Percentiles rank a stretch among this genome's conserved stretches.
phyloP scores from a whole-genome alignment of 805 yeast species.

The Ascoidea asiatica region DNA sequence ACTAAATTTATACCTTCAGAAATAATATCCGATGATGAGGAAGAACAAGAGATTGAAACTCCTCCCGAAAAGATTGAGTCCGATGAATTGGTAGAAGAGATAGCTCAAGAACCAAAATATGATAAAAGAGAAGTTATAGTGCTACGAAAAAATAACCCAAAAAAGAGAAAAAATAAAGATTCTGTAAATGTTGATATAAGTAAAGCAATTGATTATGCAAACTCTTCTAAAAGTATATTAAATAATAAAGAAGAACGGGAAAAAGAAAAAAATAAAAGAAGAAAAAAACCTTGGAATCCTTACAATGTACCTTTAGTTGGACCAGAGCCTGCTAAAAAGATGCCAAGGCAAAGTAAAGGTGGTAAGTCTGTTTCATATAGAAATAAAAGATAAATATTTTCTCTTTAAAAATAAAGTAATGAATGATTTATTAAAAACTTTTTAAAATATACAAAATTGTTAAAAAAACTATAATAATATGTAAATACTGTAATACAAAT shows the following conservation, averaged over 20 bases:
- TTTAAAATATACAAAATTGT: no score
- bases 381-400: no score
- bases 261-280: constrained; percentile 16
- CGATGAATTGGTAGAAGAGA: constrained; percentile 1
- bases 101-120: constrained; percentile 1
- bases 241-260: constrained; percentile 4
- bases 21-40: constrained; percentile 6
- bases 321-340: constrained; percentile 38
- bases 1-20: neutral
- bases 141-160: constrained; percentile 4
- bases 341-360: neutral
- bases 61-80: neutral
- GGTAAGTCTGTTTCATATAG: neutral
- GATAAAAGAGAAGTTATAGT: constrained; percentile 8
- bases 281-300: constrained; percentile 45
- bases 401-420: no score
- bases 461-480: no score
- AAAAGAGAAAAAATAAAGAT: constrained; percentile 1
- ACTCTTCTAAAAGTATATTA: constrained; percentile 4
- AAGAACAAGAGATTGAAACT: constrained; percentile 2
- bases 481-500: no score
- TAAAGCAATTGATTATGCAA: constrained; percentile 5
- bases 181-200: constrained; percentile 2
- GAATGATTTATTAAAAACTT: no score
- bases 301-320: constrained; percentile 35